Base-by-base conservation (phyloP, 176 grass and related monocot genomes). In the Calamus simplicifolius region DNA sequence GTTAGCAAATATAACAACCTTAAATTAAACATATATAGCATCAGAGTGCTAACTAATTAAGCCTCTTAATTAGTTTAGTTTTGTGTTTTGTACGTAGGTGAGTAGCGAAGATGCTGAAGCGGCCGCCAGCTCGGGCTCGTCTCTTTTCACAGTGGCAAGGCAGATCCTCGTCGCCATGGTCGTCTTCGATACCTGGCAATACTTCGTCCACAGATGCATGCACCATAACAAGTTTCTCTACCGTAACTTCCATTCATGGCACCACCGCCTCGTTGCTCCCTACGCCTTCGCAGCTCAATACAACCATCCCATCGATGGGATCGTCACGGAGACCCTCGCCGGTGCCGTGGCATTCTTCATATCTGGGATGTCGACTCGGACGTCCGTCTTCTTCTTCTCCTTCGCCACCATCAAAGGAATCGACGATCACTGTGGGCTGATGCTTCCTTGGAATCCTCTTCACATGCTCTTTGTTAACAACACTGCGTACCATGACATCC, bases 221-320 rank as follows among this genome's bases (percentile, higher is more conserved):
- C 79, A 88, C 85, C 71, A 64, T 18, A 82, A 58, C 35, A 51
- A 26, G 10, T 76, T 53, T 75, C 25, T 82, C 62, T 88, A 82
- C 75, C 79, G 79, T 0, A 80, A 72, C 0, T 79, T 82, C 75
- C 80, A 83, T 68, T 88, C 85, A 72, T 69, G 85, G 85, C 85
- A 88, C 72, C 85, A 89, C 69, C 85, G 77, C 43, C 57, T 83
- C 29, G 69, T 51, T 0, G 85, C 85, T 4, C 85, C 85, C 0
- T 88, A 88, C 72, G 85, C 80, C 62, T 88, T 73, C 68, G 80
- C 80, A 31, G 80, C 85, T 59, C 80, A 83, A 76, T 88, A 88
- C 80, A 68, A 64, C 18, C 85, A 88, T 68, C 85, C 85, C 10
- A 63, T 76, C 17, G 85, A 88, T 76, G 80, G 59, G 58, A 56